Base-by-base conservation (phyloP, 805 yeast genomes). In the Schwanniomyces yamadae region DNA sequence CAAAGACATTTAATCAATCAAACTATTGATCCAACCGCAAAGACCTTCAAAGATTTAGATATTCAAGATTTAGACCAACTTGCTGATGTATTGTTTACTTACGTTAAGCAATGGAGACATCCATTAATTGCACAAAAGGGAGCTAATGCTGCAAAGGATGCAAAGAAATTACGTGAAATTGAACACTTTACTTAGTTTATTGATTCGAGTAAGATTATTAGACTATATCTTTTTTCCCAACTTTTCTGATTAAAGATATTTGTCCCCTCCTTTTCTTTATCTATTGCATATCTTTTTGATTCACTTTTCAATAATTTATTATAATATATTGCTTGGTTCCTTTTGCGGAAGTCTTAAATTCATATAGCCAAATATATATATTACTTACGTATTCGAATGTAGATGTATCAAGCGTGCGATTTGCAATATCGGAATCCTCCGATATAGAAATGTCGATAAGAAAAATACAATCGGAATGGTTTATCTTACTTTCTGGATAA, bases 1-100 rank as follows among this genome's bases (percentile, higher is more conserved):
- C 84, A 80, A 61, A 79, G 95, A 66, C 79, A 80, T 61, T 71
- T 75, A 50, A 71, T 83, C 40, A 71, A 83, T 62, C 95, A 87
- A 61, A 54, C 51, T 14, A 69, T 80, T 42, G 84, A 80, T 52
- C 71, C 75, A 20, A 54, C 57, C 11, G 88, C 87, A 17, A 67
- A 71, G 52, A 76, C 83, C 11, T 86, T 82, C 59, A 66, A 63
- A 22, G 93, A 86, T 54, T 73, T 86, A 50, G 93, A 86, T 29
- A 78, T 87, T 54, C 66, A 71, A 17, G 57, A 57, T 16, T 38
- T 52, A 27, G 63, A 62, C 39, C 62, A 55, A 40, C 66, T 68
- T 53, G 72, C 73, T 39, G 63, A 68, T 40, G 70, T 66, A 14
- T 54, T 68, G 44, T 68, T 68, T 57, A 57, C 71, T 30, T 67